phyloP scores from a whole-genome alignment of 2,329 filamentous ascomycete species.

The Zasmidium angulare region DNA sequence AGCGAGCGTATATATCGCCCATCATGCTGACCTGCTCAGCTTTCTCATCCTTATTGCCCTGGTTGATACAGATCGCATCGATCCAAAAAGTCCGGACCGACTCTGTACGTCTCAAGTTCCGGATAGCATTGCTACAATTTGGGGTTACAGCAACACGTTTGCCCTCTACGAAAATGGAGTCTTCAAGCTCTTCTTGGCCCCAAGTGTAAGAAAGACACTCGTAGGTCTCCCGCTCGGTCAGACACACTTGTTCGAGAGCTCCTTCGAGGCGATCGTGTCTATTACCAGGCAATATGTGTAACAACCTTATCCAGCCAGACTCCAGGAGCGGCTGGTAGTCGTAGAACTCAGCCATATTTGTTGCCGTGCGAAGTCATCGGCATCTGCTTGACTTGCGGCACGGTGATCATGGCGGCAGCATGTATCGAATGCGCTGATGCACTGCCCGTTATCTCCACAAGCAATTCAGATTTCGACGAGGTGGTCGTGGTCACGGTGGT shows the following conservation, averaged over 20 bases:
- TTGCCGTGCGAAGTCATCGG: neutral
- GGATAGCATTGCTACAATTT: conserved; percentile 1
- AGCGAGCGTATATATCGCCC: conserved; percentile 3
- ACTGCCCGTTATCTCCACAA: no score
- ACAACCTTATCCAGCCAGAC: neutral
- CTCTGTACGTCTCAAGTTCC: neutral
- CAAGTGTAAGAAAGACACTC: conserved; percentile 2
- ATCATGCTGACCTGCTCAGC: conserved; percentile 4
- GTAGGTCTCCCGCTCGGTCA: neutral
- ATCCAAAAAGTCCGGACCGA: neutral
- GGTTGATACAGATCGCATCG: conserved; percentile 4
- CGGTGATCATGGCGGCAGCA: no score
- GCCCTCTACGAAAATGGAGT: neutral
- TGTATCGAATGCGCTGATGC: no score
- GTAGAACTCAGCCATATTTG: neutral
- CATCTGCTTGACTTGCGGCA: neutral
- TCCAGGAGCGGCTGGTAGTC: neutral
- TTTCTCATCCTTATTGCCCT: conserved; percentile 1
- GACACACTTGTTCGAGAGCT: neutral
- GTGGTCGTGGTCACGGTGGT: no score
- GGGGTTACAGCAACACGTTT: neutral
- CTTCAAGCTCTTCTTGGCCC: neutral
- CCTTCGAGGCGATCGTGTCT: neutral
- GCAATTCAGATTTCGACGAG: no score
- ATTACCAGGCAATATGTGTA: neutral